These are phyloP conservation scores for Acanthamoeba culbertsoni DNA, from an alignment of 208 protist species.

Conservation along the genomic window DNA sequence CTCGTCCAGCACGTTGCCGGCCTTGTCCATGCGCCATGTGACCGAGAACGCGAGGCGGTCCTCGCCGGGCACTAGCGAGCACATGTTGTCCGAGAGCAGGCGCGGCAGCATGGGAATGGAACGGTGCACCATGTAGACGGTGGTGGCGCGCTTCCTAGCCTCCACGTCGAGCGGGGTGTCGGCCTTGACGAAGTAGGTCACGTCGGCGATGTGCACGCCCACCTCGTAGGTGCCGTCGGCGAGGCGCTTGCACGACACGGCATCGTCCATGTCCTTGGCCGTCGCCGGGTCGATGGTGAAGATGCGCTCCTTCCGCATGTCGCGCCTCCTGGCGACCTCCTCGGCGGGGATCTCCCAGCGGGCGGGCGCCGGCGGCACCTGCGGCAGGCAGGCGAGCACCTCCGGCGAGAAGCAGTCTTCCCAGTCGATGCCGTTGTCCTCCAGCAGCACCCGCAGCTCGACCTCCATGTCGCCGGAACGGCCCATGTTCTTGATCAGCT, in stretches of 20 bases:
- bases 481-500: constrained; percentile 73
- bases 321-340: constrained; percentile 73
- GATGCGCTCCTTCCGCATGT: constrained; percentile 79
- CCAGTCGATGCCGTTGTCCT: constrained; percentile 77
- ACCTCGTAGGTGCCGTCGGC: constrained; percentile 80
- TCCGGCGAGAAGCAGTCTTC: constrained; percentile 63
- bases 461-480: constrained; percentile 82
- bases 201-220: constrained; percentile 95
- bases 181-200: constrained; percentile 89
- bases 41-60: constrained; percentile 90
- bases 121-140: constrained; percentile 85
- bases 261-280: constrained; percentile 89
- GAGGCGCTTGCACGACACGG: constrained; percentile 74
- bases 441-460: constrained; percentile 83
- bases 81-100: constrained; percentile 89
- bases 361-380: not conserved
- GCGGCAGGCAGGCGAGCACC: constrained; percentile 56
- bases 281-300: constrained; percentile 88
- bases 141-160: constrained; percentile 85
- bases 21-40: constrained; percentile 82
- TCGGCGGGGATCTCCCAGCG: constrained; percentile 71
- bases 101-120: constrained; percentile 83
- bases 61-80: constrained; percentile 86
- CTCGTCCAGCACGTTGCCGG: constrained; percentile 69
- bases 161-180: constrained; percentile 86